phyloP scores from a whole-genome alignment of 495 filamentous ascomycete species.

The Neurospora tetraspora region DNA sequence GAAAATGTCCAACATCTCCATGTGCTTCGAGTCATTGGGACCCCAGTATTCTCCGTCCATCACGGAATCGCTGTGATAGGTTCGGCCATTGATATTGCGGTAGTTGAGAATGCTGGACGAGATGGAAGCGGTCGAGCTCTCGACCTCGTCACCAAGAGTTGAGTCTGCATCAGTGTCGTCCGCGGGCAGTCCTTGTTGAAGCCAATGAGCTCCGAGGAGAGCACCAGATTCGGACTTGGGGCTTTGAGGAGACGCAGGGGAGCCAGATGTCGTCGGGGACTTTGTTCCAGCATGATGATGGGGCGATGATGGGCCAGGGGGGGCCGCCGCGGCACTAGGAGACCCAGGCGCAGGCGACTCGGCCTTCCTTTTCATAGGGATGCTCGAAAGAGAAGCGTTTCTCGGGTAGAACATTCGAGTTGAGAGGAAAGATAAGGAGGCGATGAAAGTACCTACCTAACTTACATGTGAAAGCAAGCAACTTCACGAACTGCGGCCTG shows the following conservation, averaged over 20 bases:
- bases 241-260: not conserved
- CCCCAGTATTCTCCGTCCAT: slow-evolving; percentile 22
- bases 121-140: slow-evolving; percentile 31
- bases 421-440: not conserved
- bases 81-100: slow-evolving; percentile 28
- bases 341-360: not conserved
- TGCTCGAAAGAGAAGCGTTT: not conserved
- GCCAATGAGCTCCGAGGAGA: not conserved
- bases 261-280: too few relatives aligned
- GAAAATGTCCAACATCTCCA: slow-evolving; percentile 25
- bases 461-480: not conserved
- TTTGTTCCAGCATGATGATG: too few relatives aligned
- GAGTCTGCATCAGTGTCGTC: not conserved
- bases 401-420: not conserved
- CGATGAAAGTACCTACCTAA: not conserved
- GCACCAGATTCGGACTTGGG: not conserved
- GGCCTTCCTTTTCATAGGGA: not conserved
- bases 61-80: slow-evolving; percentile 26
- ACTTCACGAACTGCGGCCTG: not conserved
- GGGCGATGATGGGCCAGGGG: too few relatives aligned
- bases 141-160: not conserved
- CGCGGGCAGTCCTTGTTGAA: not conserved
- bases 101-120: slow-evolving; percentile 35
- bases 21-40: slow-evolving; percentile 25
- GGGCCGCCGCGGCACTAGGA: not conserved